Evolutionary conservation across 805 yeast species (phyloP), one percentile per base, ranked within the genome.

Genomic region (Starmerella tilneyi): DNA sequence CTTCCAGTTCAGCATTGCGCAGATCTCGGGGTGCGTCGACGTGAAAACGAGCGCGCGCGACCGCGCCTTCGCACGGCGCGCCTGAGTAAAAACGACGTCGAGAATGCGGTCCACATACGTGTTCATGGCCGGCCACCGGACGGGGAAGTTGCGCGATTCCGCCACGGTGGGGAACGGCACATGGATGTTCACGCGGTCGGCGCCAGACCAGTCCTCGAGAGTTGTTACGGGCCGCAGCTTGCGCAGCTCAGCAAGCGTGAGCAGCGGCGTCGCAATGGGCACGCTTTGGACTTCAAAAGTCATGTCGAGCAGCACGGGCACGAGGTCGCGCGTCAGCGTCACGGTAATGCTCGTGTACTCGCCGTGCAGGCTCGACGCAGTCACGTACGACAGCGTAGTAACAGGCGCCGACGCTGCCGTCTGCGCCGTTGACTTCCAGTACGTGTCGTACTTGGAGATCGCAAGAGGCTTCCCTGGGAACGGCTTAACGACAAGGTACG

Each of bases 1-100:
- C 63, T 92, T 92, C 98, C 98, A 92, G 64, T 92, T 92, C 55
- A 92, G 66, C 37, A 85, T 82, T 9, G 94, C 84, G 64, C 97
- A 92, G n/a, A 86, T 84, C 37, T 78, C 75, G 27, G 95, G 82
- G 62, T 86, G 85, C 45, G 82, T 75, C 1, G 96, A 84, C 11
- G 94, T 76, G 63, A 92, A 84, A 9, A 89, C 78, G 34, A 92
- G 66, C 1, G 94, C 78, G 21, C 62, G 65, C 54, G 56, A 49
- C 17, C 28, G 28, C 8, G 41, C 22, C 30, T 38, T 28, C 21
- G 51, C 49, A 27, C 60, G 59, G 28, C 80, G 74, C 22, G 81
- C 88, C 60, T 86, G 94, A 30, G 76, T 73, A 62, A 92, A 89
- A 1, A 88, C 78, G 27, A 73, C 75, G 20, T 73, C 72, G 49